Percentiles rank a stretch among this genome's conserved stretches.
These are phyloP conservation scores for Dendrocalamus latiflorus DNA, from an alignment of 202 grass and related monocot species.

Conservation along the genomic window DNA sequence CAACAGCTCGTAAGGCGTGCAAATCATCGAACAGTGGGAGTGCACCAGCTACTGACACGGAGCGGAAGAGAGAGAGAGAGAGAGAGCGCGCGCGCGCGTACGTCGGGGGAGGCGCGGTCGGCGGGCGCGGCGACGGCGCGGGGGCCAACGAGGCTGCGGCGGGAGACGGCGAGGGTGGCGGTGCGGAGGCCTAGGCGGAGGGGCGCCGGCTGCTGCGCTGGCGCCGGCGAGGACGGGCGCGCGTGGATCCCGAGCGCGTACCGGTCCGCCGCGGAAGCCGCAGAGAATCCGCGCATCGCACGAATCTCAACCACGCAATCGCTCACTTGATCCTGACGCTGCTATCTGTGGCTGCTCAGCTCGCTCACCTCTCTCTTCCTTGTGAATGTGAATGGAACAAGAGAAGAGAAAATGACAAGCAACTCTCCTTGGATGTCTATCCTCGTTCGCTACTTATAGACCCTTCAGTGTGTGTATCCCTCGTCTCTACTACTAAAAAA, in stretches of 20 bases:
- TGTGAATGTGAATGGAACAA: neutral
- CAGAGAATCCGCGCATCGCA: slow-evolving; percentile 40
- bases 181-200: neutral
- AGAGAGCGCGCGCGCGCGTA: neutral
- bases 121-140: slow-evolving; percentile 36
- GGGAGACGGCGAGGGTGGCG: slow-evolving; percentile 10
- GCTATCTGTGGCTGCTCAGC: neutral
- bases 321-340: neutral
- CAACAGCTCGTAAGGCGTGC: neutral
- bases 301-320: slow-evolving; percentile 14
- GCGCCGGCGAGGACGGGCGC: slow-evolving; percentile 17
- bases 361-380: neutral
- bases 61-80: neutral
- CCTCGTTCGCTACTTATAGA: too few relatives aligned
- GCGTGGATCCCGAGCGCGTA: slow-evolving; percentile 43
- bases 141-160: slow-evolving; percentile 25
- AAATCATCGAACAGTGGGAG: slow-evolving; percentile 1
- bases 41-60: neutral
- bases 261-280: slow-evolving; percentile 28
- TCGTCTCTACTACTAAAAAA: too few relatives aligned
- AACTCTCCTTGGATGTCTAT: too few relatives aligned
- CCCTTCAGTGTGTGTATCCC: too few relatives aligned
- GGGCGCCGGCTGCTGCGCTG: neutral
- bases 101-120: slow-evolving; percentile 29
- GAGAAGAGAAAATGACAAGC: neutral